Evolutionary conservation across 176 grass and related monocot species (phyloP).

Genomic region (Raddia guianensis): DNA sequence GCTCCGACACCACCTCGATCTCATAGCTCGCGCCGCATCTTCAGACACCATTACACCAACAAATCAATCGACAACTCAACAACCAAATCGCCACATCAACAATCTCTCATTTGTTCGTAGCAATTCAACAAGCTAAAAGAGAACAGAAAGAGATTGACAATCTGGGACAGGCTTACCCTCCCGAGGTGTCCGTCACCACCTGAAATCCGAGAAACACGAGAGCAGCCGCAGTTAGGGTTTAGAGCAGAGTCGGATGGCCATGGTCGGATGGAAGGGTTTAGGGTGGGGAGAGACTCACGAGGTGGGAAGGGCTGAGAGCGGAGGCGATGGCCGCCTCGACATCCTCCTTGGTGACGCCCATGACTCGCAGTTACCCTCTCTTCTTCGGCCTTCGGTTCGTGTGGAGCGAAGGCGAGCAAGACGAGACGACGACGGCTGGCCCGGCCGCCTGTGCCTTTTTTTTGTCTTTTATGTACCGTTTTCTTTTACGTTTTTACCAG

Average conservation of each 20-base stretch:
- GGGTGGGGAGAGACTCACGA: conserved; percentile 46
- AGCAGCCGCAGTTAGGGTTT: conserved; percentile 46
- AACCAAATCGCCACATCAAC: not conserved
- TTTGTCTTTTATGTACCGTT: not conserved
- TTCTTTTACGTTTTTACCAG: conserved; percentile 7
- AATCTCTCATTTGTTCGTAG: not conserved
- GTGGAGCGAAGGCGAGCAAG: not conserved
- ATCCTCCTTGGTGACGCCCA: conserved; percentile 88
- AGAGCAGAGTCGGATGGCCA: not conserved
- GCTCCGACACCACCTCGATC: conserved; percentile 83
- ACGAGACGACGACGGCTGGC: not conserved
- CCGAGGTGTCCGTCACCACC: conserved; percentile 88
- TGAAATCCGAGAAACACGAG: conserved; percentile 35
- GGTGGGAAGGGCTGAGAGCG: conserved; percentile 68
- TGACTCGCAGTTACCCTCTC: conserved; percentile 17
- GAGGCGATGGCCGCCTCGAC: conserved; percentile 79
- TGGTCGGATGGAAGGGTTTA: not conserved
- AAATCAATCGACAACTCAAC: not conserved
- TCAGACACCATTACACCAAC: conserved; percentile 4
- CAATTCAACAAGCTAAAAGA: not conserved
- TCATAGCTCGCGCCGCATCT: conserved; percentile 95
- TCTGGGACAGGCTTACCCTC: conserved; percentile 63
- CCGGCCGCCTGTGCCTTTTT: too few relatives aligned
- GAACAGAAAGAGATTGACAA: not conserved
- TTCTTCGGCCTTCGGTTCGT: not conserved